phyloP scores from a whole-genome alignment of 352 stramenopile species.

The Plasmopara muralis region DNA sequence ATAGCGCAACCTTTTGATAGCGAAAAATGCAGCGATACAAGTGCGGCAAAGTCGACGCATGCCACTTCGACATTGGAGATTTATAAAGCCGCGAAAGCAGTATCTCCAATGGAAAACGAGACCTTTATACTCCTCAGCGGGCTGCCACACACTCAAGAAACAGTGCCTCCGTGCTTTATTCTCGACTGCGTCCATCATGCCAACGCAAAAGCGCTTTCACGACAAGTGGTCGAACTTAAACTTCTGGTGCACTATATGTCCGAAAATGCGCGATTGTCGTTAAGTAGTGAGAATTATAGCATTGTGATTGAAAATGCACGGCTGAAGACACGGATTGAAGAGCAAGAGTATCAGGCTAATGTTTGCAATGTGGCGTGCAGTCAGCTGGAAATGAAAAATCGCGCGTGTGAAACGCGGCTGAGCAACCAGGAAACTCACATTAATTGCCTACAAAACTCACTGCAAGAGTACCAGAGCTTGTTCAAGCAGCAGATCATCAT shows the following conservation, averaged over 20 bases:
- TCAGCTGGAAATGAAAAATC: slow-evolving; percentile 66
- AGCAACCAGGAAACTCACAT: slow-evolving; percentile 76
- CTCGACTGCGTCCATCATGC: slow-evolving; percentile 45
- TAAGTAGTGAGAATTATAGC: slow-evolving; percentile 53
- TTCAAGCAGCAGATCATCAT: slow-evolving; percentile 82
- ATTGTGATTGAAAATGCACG: slow-evolving; percentile 63
- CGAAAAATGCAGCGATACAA: too few species aligned
- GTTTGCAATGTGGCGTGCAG: slow-evolving; percentile 49
- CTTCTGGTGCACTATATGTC: slow-evolving; percentile 65
- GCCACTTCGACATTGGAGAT: neutral
- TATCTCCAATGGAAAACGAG: slow-evolving; percentile 2
- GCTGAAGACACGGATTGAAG: slow-evolving; percentile 64
- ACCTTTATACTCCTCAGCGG: neutral
- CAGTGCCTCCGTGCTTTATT: slow-evolving; percentile 13
- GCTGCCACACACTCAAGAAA: slow-evolving; percentile 5
- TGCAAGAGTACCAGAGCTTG: slow-evolving; percentile 72
- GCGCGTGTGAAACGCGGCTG: slow-evolving; percentile 52
- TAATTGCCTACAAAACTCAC: slow-evolving; percentile 59
- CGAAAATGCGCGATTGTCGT: slow-evolving; percentile 50
- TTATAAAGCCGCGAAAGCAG: slow-evolving; percentile 8
- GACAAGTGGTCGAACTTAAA: slow-evolving; percentile 73
- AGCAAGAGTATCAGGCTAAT: slow-evolving; percentile 66
- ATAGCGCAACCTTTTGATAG: slow-evolving; percentile 1
- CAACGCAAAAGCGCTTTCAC: slow-evolving; percentile 51
- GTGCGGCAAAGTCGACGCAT: neutral